Evolutionary conservation across 148 eudicot species (phyloP).

Genomic region (Arbutus unedo): DNA sequence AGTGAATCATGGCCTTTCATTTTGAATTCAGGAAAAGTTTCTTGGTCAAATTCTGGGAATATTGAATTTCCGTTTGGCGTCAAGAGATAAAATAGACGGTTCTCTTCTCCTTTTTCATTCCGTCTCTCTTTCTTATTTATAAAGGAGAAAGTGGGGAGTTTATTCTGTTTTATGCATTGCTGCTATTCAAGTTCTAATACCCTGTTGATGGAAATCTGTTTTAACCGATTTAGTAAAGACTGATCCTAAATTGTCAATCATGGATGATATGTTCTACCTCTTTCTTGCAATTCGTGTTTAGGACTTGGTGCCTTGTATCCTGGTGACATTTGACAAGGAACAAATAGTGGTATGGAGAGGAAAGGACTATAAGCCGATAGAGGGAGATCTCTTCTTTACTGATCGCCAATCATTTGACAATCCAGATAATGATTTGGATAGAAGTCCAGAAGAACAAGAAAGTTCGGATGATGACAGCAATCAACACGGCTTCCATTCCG

Average conservation of each 20-base stretch:
- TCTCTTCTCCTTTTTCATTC: not conserved
- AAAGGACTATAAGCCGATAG: conserved; percentile 43
- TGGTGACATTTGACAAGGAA: conserved; percentile 76
- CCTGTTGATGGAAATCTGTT: not conserved
- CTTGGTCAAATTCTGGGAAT: too few relatives aligned
- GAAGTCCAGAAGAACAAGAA: conserved; percentile 21
- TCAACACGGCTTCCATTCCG: conserved; percentile 21
- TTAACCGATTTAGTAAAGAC: not conserved
- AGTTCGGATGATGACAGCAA: conserved; percentile 4
- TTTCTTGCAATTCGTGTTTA: conserved; percentile 20
- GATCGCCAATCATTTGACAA: conserved; percentile 41
- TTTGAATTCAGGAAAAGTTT: too few relatives aligned
- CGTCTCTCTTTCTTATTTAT: not conserved
- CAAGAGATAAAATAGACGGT: not conserved
- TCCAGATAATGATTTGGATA: conserved; percentile 28
- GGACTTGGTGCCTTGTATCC: conserved; percentile 87
- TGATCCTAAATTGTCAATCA: not conserved
- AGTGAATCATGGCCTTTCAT: too few relatives aligned
- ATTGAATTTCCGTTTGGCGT: not conserved
- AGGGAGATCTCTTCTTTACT: conserved; percentile 41
- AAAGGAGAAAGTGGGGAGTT: not conserved
- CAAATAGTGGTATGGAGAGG: conserved; percentile 94
- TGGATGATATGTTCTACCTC: not conserved
- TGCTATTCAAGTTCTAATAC: not conserved
- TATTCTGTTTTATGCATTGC: not conserved